Conservation (phyloP, 2,329 filamentous ascomycete species). For the Fusarium sp. region DNA sequence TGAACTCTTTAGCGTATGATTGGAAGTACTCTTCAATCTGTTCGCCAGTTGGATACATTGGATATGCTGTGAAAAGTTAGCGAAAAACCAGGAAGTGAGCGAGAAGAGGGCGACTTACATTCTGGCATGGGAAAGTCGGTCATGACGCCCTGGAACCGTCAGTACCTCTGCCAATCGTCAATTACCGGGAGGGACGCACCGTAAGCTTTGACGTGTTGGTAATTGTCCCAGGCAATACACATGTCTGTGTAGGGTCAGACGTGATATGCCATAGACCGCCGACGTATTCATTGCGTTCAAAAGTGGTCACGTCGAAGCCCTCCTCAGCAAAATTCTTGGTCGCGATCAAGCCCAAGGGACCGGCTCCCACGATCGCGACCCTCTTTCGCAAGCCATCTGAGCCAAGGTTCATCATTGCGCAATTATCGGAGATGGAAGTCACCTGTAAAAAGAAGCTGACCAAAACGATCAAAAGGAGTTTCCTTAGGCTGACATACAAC, state of each 20-base stretch:
- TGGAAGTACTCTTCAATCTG: constrained; percentile 6
- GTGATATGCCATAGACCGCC: constrained; percentile 2
- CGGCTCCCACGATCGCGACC: constrained; percentile 1
- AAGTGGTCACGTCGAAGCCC: neutral
- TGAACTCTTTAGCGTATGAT: constrained; percentile 7
- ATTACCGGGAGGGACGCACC: accelerated
- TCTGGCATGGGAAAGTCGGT: constrained; percentile 21
- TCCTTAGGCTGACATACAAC: neutral
- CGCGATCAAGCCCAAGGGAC: neutral
- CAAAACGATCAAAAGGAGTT: neutral
- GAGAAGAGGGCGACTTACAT: neutral
- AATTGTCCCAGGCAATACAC: neutral
- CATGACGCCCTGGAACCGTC: neutral
- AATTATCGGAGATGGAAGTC: neutral
- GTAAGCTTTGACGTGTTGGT: neutral
- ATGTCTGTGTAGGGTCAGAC: neutral
- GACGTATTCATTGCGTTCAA: constrained; percentile 9
- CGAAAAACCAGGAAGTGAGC: accelerated
- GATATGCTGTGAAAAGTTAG: neutral
- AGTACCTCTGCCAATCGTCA: neutral
- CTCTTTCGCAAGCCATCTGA: neutral
- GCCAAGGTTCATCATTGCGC: neutral
- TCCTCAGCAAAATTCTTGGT: constrained; percentile 5
- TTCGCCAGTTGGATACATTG: constrained; percentile 11
- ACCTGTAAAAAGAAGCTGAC: neutral